Base-by-base conservation (phyloP, 306 rosid genomes). In the Quercus dentata region DNA sequence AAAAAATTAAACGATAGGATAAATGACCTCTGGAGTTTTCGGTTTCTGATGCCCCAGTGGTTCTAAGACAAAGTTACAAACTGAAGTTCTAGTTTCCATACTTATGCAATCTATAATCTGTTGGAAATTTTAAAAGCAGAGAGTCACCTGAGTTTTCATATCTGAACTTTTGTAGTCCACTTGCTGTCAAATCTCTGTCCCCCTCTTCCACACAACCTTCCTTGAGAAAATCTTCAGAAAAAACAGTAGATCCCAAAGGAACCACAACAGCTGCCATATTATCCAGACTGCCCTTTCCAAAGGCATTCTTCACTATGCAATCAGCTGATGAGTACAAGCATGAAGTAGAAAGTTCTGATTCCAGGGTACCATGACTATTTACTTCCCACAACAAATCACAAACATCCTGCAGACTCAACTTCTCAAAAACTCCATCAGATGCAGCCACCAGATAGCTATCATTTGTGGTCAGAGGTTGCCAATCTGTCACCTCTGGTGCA, bases 371-470 rank as follows among this genome's bases (percentile, higher is more conserved):
- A 35, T 80, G 76, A 76, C 68, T 73, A 49, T 61, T 91, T 58
- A 87, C 87, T 69, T 92, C 97, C 97, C 97, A 91, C 89, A 92
- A 63, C 89, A 92, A 84, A 87, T 94, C 97, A 86, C 99, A 94
- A 64, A 94, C 99, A 44, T 94, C 97, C 79, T 92, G 95, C 83
- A 83, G 20, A 74, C 92, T 85, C 88, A 87, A 74, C 83, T 92
- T 94, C 97, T 94, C 97, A 86, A 94, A 91, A 80, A 92, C 82
- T 44, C 99, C 99, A 86, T 94, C 99, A 76, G 97, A 92, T 80
- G 97, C 92, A 78, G 88, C 97, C 84, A 94, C 97, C 87, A 94
- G 90, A 87, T 87, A 91, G 86, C 97, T 94, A 89, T 94, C 99
- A 76, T 94, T 94, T 51, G 82, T 80, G 21, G 91, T 86, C 85